Percentiles rank a stretch among this genome's conserved stretches.
Conservation (phyloP, 2,329 filamentous ascomycete species). For the Lasiodiplodia sp. region DNA sequence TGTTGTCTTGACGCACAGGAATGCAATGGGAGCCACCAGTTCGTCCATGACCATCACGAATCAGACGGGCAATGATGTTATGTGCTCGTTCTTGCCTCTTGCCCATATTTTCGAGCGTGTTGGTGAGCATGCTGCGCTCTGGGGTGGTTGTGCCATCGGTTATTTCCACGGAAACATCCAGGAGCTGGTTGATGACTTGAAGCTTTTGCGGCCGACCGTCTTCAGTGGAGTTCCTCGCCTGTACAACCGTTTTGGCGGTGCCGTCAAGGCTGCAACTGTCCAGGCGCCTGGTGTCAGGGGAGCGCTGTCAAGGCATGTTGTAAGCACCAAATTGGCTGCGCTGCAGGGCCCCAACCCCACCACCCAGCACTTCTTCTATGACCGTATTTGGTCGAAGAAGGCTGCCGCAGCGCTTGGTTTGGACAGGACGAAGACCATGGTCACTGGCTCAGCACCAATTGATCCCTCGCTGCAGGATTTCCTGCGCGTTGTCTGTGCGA, state of each 20-base stretch:
- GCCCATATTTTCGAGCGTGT: conserved; percentile 94
- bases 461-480: conserved; percentile 90
- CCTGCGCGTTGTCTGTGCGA: conserved; percentile 81
- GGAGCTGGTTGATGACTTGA: conserved; percentile 88
- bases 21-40: conserved; percentile 76
- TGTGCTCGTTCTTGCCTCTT: conserved; percentile 88
- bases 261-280: conserved; percentile 79
- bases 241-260: conserved; percentile 87
- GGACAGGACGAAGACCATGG: conserved; percentile 74
- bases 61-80: conserved; percentile 66
- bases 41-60: conserved; percentile 63
- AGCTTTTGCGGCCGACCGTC: conserved; percentile 80
- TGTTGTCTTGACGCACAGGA: conserved; percentile 81
- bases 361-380: conserved; percentile 79
- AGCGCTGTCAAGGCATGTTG: conserved; percentile 78
- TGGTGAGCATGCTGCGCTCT: conserved; percentile 76
- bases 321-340: conserved; percentile 79
- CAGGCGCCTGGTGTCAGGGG: conserved; percentile 83
- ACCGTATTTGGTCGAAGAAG: conserved; percentile 90
- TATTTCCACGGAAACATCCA: conserved; percentile 94
- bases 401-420: conserved; percentile 84
- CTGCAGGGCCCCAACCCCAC: conserved; percentile 80
- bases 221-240: conserved; percentile 91
- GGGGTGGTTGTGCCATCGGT: conserved; percentile 77
- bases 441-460: conserved; percentile 89